Base-by-base conservation (phyloP, 805 yeast genomes). In the Ogataea trehaloabstinens region DNA sequence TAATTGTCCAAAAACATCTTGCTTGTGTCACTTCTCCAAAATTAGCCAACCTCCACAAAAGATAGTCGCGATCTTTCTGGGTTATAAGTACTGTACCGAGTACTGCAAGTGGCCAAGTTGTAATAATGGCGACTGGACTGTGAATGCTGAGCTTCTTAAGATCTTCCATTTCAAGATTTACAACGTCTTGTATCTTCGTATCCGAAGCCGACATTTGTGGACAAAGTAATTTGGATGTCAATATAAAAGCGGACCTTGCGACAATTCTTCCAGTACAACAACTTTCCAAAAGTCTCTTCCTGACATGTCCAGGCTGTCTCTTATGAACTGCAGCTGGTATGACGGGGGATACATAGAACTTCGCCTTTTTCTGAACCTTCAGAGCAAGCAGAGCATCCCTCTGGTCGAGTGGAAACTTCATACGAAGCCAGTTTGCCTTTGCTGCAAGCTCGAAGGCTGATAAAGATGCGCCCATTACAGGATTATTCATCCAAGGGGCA, bases 401-500 rank as follows among this genome's bases (percentile, higher is more conserved):
- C 6, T 28, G 22, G 22, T 40, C 31, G 10, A 42, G 25, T 2
- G 53, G 53, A 22, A 32, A 40, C 6, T 34, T 34, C 28, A 61
- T 37, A 10, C 57, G 53, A 11, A 67, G 48, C 62, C 63, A 66
- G 4, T 60, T 51, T 3, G 60, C 48, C 38, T 67, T 67, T n/a
- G 68, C 66, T 12, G 59, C 38, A 16, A 64, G 44, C 37, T 66
- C 69, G 38, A 64, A 61, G 8, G 62, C 60, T 15, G 57, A 56
- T 6, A 53, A 38, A 2, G 69, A 61, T 8, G 70, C 61, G 2
- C 72, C 72, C 39, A 61, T 48, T 6, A 67, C 63, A 0, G 72
- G 71, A 35, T 66, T 59, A 37, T 64, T 67, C 63, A 66, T 60
- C 69, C 69, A 67, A 27, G 56, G 56, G 4, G 46, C 44, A 7